Percentiles rank a stretch among this genome's conserved stretches.
These are phyloP conservation scores for Salix viminalis DNA, from an alignment of 345 rosid genomes.

Conservation along the genomic window DNA sequence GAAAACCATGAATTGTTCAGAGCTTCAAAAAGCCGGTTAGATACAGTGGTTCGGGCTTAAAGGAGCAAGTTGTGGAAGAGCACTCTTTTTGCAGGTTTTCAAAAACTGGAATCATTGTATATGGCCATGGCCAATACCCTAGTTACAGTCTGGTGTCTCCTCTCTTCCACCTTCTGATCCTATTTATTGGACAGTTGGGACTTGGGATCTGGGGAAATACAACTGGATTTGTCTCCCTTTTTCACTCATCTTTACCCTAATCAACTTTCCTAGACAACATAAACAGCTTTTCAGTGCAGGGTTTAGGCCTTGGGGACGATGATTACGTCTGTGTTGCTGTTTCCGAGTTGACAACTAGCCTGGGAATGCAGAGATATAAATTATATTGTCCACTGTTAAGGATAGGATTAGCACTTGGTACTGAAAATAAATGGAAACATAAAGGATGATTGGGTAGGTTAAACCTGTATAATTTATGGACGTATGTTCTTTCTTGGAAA, in stretches of 20 bases:
- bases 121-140: neutral
- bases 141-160: neutral
- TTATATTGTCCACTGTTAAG: neutral
- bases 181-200: neutral
- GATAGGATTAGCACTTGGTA: neutral
- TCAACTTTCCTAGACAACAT: neutral
- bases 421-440: neutral
- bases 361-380: neutral
- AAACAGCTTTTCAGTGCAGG: neutral
- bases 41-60: neutral
- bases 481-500: neutral
- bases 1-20: neutral
- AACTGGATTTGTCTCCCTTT: neutral
- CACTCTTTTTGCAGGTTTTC: neutral
- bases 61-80: slow-evolving; percentile 22
- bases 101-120: slow-evolving; percentile 15
- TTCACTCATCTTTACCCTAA: neutral
- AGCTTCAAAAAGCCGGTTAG: neutral
- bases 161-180: neutral
- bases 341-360: neutral
- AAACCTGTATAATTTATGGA: neutral
- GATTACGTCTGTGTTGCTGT: neutral
- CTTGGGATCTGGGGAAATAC: slow-evolving; percentile 12
- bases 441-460: neutral
- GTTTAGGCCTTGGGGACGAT: neutral